These are phyloP conservation scores for Populus davidiana DNA, from an alignment of 345 rosid species.

Conservation along the genomic window DNA sequence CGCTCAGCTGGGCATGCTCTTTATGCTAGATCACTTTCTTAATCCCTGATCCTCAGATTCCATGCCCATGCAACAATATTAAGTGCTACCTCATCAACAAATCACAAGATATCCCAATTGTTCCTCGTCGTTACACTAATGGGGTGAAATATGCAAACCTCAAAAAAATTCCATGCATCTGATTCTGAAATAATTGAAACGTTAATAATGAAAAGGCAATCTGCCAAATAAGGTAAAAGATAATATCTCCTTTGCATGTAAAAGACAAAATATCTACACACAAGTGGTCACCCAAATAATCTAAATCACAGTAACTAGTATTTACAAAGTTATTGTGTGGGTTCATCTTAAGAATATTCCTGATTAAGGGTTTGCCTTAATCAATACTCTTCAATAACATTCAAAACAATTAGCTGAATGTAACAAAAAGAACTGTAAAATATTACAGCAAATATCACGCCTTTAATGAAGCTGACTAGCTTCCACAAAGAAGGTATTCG, in stretches of 20 bases:
- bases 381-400: not conserved
- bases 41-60: too few relatives aligned
- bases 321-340: not conserved
- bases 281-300: not conserved
- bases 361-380: not conserved
- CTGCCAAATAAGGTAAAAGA: not conserved
- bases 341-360: not conserved
- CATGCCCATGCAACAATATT: not conserved
- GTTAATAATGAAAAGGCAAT: not conserved
- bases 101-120: not conserved
- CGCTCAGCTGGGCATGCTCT: too few relatives aligned
- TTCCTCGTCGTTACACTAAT: not conserved
- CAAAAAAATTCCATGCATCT: not conserved
- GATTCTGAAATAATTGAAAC: not conserved
- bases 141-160: not conserved
- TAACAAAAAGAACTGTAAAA: not conserved
- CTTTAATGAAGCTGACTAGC: conserved; percentile 1
- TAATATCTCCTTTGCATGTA: not conserved
- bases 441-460: not conserved
- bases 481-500: conserved; percentile 18
- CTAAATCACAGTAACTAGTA: not conserved
- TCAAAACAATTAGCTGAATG: not conserved
- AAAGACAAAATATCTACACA: not conserved
- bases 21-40: too few relatives aligned
- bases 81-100: not conserved